Conservation (phyloP, 2,329 filamentous ascomycete genomes). For the Zelopaecilomyces penicillatus region DNA sequence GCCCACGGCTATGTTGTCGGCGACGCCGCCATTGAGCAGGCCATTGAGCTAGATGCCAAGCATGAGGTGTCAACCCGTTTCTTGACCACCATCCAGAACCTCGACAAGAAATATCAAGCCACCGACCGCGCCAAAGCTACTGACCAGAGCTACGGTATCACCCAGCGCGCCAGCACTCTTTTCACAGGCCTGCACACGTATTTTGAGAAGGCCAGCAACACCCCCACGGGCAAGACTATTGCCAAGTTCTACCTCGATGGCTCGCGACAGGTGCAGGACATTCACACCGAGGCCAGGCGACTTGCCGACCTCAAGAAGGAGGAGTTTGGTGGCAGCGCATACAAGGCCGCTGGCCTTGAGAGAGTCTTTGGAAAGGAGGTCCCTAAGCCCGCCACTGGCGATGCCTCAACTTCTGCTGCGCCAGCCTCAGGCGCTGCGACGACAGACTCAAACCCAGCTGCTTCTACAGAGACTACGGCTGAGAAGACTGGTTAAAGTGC, state of each 20-base stretch:
- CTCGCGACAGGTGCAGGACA: constrained; percentile 85
- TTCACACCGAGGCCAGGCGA: constrained; percentile 82
- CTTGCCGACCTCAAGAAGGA: constrained; percentile 80
- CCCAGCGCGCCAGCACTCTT: constrained; percentile 58
- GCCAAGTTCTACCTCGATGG: constrained; percentile 80
- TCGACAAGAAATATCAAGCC: constrained; percentile 82
- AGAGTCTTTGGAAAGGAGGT: constrained; percentile 49
- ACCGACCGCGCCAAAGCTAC: constrained; percentile 76
- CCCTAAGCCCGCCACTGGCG: constrained; percentile 19
- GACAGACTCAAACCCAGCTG: constrained; percentile 11
- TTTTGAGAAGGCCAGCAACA: constrained; percentile 87
- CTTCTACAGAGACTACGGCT: background rate
- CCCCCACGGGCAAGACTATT: constrained; percentile 80
- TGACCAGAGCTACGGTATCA: constrained; percentile 78
- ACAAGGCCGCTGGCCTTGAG: constrained; percentile 51
- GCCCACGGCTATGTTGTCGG: constrained; percentile 87
- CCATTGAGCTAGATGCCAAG: constrained; percentile 80
- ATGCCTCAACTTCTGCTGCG: constrained; percentile 8
- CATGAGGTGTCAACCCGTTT: constrained; percentile 81
- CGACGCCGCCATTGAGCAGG: constrained; percentile 65
- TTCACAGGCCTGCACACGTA: constrained; percentile 68
- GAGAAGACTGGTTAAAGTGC: constrained; percentile 3
- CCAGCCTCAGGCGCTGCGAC: constrained; percentile 2
- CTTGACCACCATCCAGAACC: constrained; percentile 62
- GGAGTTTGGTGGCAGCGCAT: constrained; percentile 49